Base-by-base conservation (phyloP, 2,329 filamentous ascomycete species). In the Hortaea werneckii region DNA sequence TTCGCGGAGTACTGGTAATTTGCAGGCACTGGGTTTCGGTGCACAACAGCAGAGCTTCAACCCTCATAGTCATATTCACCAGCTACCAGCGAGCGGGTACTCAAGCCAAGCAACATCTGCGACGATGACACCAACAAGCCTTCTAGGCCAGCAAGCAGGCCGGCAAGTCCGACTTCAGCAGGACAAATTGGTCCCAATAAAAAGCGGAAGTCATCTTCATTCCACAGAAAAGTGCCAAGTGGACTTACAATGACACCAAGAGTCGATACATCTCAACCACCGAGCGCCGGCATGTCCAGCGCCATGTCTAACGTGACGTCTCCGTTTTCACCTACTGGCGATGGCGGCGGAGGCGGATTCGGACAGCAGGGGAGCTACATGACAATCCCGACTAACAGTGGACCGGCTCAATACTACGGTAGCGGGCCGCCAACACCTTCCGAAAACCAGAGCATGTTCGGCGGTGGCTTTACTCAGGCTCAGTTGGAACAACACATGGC, bases 91-190 rank as follows among this genome's bases (percentile, higher is more conserved):
- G 20, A 54, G 54, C 40, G 56, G 53, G 39, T 61, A 55, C 44
- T 49, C 54, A 8, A 66, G 64, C 11, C 61, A 65, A 42, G 54
- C 58, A 2, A 65, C 65, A 29, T 72, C 71, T 35, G 70, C 64
- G 42, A 72, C 70, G 5, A 70, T 77, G 55, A 74, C 78, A 8
- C 74, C 82, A 5, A 75, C 77, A 11, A 80, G 74, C 52, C 63
- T 85, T 92, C 87, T 4, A 76, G 87, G 40, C 84, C 87, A n/a
- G 9, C 54, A 76, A 79, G 5, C 92, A 87, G 1, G 85, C 87
- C 1, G 59, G 76, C 67, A 41, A 51, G 32, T n/a, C 32, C 32
- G 8, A 35, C 32, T 9, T 35, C 32, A 46, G 57, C 60, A 30
- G 78, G 74, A 10, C 74, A 80, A 43, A 68, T 74, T 29, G 83